phyloP scores from a whole-genome alignment of 352 stramenopile species.

The Lagenidium sp. region DNA sequence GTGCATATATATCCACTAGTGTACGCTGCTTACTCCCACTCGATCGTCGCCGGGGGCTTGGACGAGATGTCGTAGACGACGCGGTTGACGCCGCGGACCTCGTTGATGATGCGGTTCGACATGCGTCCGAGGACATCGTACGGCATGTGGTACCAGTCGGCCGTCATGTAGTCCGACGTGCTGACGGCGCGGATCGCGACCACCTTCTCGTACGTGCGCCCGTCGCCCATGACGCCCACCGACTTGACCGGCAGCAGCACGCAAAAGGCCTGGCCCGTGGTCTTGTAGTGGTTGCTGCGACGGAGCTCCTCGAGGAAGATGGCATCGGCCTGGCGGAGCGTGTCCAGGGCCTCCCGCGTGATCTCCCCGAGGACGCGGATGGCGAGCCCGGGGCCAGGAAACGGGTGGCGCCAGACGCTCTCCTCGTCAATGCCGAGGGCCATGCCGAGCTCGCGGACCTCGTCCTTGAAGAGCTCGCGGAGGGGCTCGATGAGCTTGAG shows the following conservation, averaged over 20 bases:
- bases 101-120: slow-evolving; percentile 98
- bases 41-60: slow-evolving; percentile 99
- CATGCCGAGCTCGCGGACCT: slow-evolving; percentile 96
- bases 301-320: slow-evolving; percentile 98
- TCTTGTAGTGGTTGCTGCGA: slow-evolving; percentile 95
- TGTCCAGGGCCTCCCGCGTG: slow-evolving; percentile 91
- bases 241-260: slow-evolving; percentile 96
- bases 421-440: slow-evolving; percentile 96
- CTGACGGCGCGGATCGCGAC: slow-evolving; percentile 95
- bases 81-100: slow-evolving; percentile 97
- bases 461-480: slow-evolving; percentile 98
- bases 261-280: slow-evolving; percentile 98
- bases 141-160: slow-evolving; percentile 99
- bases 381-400: slow-evolving; percentile 97
- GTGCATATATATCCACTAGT: too few species aligned
- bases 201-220: slow-evolving; percentile 95
- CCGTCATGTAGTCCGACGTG: slow-evolving; percentile 99
- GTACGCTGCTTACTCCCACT: slow-evolving; percentile 98
- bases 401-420: slow-evolving; percentile 98
- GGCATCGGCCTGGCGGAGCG: slow-evolving; percentile 94
- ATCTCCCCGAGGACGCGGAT: slow-evolving; percentile 99
- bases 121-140: slow-evolving; percentile 97
- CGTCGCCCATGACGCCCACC: slow-evolving; percentile 98
- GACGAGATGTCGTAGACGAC: slow-evolving; percentile 99
- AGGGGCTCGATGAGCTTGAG: slow-evolving; percentile 99